Percentiles rank a stretch among this genome's conserved stretches.
These are phyloP conservation scores for Xerocomellus chrysenteron DNA, from an alignment of 768 basidiomycete genomes.

Conservation along the genomic window DNA sequence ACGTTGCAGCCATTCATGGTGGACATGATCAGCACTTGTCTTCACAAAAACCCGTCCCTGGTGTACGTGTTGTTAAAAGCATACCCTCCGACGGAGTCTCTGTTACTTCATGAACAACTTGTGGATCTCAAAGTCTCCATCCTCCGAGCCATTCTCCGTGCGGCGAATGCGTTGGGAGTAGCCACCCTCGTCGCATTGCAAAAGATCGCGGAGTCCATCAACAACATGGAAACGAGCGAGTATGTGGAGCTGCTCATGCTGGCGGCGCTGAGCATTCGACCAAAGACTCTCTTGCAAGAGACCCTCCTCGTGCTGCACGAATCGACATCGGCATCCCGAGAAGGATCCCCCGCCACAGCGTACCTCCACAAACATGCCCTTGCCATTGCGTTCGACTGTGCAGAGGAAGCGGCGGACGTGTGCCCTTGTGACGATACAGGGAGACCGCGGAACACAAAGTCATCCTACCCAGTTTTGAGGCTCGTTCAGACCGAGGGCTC, in stretches of 20 bases:
- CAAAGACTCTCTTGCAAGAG: slow-evolving; percentile 55
- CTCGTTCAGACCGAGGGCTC: slow-evolving; percentile 22
- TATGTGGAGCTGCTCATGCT: slow-evolving; percentile 57
- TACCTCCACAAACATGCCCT: slow-evolving; percentile 58
- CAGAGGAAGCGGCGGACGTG: slow-evolving; percentile 64
- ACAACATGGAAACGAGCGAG: slow-evolving; percentile 35
- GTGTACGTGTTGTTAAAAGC: slow-evolving; percentile 51
- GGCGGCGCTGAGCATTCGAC: slow-evolving; percentile 49
- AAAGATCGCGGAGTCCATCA: slow-evolving; percentile 48
- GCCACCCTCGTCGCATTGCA: slow-evolving; percentile 60
- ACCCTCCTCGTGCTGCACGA: slow-evolving; percentile 60
- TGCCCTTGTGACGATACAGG: slow-evolving; percentile 69
- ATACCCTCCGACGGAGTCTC: slow-evolving; percentile 43
- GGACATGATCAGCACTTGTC: slow-evolving; percentile 37
- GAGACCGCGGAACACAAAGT: slow-evolving; percentile 42
- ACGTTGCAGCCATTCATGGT: slow-evolving; percentile 27
- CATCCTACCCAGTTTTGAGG: slow-evolving; percentile 32
- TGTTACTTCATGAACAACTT: slow-evolving; percentile 34
- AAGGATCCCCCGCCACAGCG: slow-evolving; percentile 24
- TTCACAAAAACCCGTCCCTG: slow-evolving; percentile 53
- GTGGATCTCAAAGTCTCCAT: slow-evolving; percentile 32
- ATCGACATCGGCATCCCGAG: slow-evolving; percentile 30
- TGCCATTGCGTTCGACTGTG: slow-evolving; percentile 58
- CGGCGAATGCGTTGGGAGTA: slow-evolving; percentile 53
- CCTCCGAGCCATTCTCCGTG: slow-evolving; percentile 49